Evolutionary conservation across 2,329 filamentous ascomycete genomes (phyloP), one percentile per base, ranked within the genome.

Genomic region (Sporothrix inflata): DNA sequence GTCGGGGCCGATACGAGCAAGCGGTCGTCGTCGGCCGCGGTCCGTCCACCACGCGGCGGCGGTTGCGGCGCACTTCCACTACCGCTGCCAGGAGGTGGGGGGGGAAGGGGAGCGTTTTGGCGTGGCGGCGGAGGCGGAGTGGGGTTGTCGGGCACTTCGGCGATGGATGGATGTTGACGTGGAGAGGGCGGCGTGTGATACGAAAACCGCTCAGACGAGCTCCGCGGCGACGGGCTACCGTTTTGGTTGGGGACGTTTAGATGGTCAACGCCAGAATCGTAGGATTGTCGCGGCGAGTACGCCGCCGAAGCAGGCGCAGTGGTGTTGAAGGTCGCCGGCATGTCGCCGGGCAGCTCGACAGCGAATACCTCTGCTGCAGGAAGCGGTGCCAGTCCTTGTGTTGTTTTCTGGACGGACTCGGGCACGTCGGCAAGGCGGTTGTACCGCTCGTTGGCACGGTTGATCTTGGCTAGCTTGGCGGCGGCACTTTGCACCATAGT

Each of bases 401-500:
- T 19, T 3, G 79, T 83, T 69, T 11, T 82, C 6, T 24, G 40
- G 34, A 3, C 11, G 71, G 84, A 78, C 57, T 86, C 83, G 0
- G 85, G 83, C 4, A 85, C 79, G 27, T 80, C 80, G 66, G 79
- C 78, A 14, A 83, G 75, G 30, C 84, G 84, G 47, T 91, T 90
- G 80, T 89, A 89, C 71, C 93, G 87, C 72, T 87, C 82, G 80
- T 94, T 94, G 75, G 92, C 92, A 74, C 90, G 88, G 78, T 94
- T 86, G 75, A 98, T 94, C 81, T 93, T 93, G 74, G 92, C 93
- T 76, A 98, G 84, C 80, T 95, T 97, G 9, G 89, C 87, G 0
- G 95, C 91, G 0, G 94, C 90, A 71, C 91, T 88, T 70, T 92
- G 85, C 7, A 93, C 93, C 87, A 94, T 92, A 76, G 84, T 87